Base-by-base conservation (phyloP, 108 stramenopile species). In the Schizochytrium sp. region DNA sequence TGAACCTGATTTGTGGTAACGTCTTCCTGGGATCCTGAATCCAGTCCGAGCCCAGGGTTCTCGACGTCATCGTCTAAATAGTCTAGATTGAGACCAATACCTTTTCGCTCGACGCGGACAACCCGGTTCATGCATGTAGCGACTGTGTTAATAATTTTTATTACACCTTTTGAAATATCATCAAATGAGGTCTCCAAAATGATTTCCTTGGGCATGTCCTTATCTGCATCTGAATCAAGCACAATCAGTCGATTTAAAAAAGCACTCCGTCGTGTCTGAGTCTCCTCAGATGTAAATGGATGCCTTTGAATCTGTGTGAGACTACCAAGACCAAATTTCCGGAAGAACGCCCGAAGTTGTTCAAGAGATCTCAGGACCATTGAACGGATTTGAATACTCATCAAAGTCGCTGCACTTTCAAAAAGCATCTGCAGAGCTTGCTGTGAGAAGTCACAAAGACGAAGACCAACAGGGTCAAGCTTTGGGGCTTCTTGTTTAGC, bases 101-200 rank as follows among this genome's bases (percentile, higher is more conserved):
- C 76, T 42, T 49, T 55, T 47, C 76, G 76, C 76, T 83, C 76
- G 28, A 83, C 28, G 28, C 76, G 76, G 0, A 83, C 76, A 2
- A 83, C 76, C 5, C 76, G 76, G 76, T 83, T 83, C 76, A 83
- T 17, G 40, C 76, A 83, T 56, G 76, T 83, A 5, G 76, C 49
- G 76, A 83, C 40, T 5, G 53, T 55, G 8, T 83, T 8, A 50
- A 83, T 83, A 0, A 83, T 8, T 46, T 28, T n/a, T 5, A 5
- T 10, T 47, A 83, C 5, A 28, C 47, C 76, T 47, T 56, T 28
- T n/a, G 38, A 12, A 49, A 83, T 55, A 8, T 83, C 28, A 15
- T 49, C 76, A 53, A 10, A n/a, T 10, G 45, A 7, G 12, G 47
- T 3, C 76, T 83, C 76, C 13, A 83, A 83, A 13, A 83, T 40